phyloP scores from a whole-genome alignment of 352 stramenopile genomes.

The Phytopythium mirpurense region DNA sequence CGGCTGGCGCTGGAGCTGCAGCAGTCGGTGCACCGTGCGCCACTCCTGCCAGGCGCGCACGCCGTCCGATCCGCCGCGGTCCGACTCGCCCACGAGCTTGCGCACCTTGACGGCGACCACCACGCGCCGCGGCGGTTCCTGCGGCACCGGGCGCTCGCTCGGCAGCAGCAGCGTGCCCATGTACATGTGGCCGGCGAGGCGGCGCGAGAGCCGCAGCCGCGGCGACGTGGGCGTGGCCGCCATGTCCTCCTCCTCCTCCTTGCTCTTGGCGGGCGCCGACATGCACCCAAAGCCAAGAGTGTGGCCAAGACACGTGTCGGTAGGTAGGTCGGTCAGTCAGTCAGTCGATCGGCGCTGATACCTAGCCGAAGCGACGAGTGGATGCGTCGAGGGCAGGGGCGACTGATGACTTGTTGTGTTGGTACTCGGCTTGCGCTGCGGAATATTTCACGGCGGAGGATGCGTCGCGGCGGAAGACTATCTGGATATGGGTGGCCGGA shows the following conservation, averaged over 20 bases:
- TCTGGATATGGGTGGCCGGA: neutral
- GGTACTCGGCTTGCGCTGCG: neutral
- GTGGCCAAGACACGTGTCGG: neutral
- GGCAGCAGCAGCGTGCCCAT: constrained; percentile 19
- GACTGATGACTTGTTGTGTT: neutral
- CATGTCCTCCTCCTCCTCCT: constrained; percentile 2
- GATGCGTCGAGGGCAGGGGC: too few species aligned
- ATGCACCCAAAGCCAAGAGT: neutral
- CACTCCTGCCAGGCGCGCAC: constrained; percentile 33
- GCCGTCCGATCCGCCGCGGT: constrained; percentile 23
- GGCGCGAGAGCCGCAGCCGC: constrained; percentile 20
- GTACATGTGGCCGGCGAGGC: constrained; percentile 26
- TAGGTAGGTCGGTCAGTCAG: neutral
- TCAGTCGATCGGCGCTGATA: neutral
- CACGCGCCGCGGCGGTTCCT: constrained; percentile 2
- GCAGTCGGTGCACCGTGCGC: constrained; percentile 26
- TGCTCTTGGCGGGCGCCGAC: constrained; percentile 1
- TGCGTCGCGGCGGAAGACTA: too few species aligned
- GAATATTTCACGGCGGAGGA: neutral
- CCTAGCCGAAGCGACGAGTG: too few species aligned
- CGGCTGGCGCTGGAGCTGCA: constrained; percentile 15
- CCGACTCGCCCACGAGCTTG: constrained; percentile 26
- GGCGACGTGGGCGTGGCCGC: constrained; percentile 4
- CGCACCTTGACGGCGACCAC: constrained; percentile 29
- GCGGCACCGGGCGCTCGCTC: constrained; percentile 9